phyloP scores from a whole-genome alignment of 371 early-diverging fungal species.

The Smittium culicis region DNA sequence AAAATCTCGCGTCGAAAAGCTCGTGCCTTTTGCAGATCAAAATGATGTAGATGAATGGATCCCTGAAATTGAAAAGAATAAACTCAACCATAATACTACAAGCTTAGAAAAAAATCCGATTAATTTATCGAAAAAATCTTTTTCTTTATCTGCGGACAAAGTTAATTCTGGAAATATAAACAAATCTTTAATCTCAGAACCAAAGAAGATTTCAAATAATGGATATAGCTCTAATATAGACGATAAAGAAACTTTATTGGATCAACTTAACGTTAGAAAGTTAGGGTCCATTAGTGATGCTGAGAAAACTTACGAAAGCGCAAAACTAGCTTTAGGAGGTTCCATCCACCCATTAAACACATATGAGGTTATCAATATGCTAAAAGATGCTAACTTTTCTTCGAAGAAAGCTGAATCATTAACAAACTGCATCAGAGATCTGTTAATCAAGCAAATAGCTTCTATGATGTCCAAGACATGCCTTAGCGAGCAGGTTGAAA shows the following conservation, averaged over 20 bases:
- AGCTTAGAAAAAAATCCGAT: neutral
- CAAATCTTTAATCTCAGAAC: neutral
- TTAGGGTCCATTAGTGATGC: neutral
- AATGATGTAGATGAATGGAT: conserved; percentile 8
- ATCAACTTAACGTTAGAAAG: neutral
- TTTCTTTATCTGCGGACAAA: neutral
- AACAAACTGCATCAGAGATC: neutral
- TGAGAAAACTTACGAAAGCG: neutral
- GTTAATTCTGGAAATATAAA: neutral
- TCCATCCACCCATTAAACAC: conserved; percentile 9
- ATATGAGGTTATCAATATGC: neutral
- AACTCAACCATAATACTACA: neutral
- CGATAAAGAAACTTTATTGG: neutral
- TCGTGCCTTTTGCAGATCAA: too few species aligned
- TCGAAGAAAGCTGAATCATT: neutral
- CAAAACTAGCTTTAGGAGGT: conserved; percentile 2
- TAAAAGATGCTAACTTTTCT: neutral
- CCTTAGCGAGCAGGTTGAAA: conserved; percentile 41
- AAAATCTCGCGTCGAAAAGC: too few species aligned
- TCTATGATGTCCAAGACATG: conserved; percentile 31
- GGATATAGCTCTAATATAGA: neutral
- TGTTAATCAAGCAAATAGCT: conserved; percentile 25
- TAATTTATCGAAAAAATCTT: neutral
- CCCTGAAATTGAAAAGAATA: neutral
- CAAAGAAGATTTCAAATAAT: neutral